Base-by-base conservation (phyloP, 208 protist genomes). In the Leptomonas pyrrhocoris region DNA sequence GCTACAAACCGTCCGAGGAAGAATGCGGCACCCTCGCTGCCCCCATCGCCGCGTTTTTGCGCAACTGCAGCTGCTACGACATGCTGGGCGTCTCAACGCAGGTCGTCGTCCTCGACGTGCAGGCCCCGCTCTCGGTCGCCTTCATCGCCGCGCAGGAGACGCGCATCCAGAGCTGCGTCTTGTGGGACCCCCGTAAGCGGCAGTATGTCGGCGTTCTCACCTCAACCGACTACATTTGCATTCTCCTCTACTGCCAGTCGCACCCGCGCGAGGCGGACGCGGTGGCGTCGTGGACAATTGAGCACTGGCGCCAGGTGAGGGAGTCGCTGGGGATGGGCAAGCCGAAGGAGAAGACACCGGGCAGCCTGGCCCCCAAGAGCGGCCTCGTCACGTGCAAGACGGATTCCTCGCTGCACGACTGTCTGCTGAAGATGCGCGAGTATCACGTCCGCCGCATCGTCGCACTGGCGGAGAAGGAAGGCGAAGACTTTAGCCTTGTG, bases 101-200 rank as follows among this genome's bases (percentile, higher is more conserved):
- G 77, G 87, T 97, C 3, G 88, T 94, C 23, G 83, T 95, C 15
- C 59, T 97, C 21, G 88, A 97, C 53, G 80, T 94, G 18, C 77
- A 93, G 25, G 78, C 81, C 9, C 76, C 88, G 11, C 74, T 97
- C 23, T 71, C 81, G 0, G 81, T 94, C 16, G 90, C 89, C 40
- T 97, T 97, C 67, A 93, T 97, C 42, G 88, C 90, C 2, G 92
- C 92, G 16, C 90, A 95, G 62, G 92, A 97, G 67, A 94, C 87
- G 48, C 81, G 89, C 23, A 78, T 97, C 13, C 73, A 84, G 45
- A 90, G 74, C 72, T 91, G 89, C 61, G 86, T 97, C 7, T 56
- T 97, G 28, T 97, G 92, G 90, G 87, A 95, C 65, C 56, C 83
- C 2, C 63, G 49, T 30, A 54, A 64, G 45, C 74, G 80, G 15